Evolutionary conservation across 345 rosid species (phyloP), one percentile per base, ranked within the genome.

Genomic region (Sonneratia caseolaris): DNA sequence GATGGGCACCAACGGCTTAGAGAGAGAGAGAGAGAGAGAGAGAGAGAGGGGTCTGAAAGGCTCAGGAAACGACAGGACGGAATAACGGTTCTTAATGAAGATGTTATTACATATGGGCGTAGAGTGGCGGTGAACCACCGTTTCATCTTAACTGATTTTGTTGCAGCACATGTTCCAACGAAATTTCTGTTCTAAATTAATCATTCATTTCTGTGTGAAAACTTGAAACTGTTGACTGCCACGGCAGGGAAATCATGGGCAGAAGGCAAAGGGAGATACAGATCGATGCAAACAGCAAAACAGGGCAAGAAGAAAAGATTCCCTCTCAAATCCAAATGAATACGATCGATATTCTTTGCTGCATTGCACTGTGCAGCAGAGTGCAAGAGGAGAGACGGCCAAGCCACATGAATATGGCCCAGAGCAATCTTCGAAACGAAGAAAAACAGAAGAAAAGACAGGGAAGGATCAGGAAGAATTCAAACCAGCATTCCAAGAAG

Each of bases 21-120:
- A 1, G 85, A 70, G 66, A 85, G 88, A 61, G 80, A 57, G 27
- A 56, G 73, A 70, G 76, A 64, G 75, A 38, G 43, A 59, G 8
- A 73, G 13, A 13, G 51, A 47, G 13, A 13, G 51, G 43, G 43
- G 43, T 0, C 1, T 40, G 0, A 40, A 8, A 8, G 9, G 43
- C 0, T 14, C 14, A 24, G 3, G 36, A 22, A 9, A 40, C 0
- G 64, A 22, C 36, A 22, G 35, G 64, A 22, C 11, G 64, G 64
- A 36, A 59, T 27, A 24, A 27, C 38, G 66, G 37, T 13, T 61
- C 51, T 47, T 13, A 13, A 47, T 2, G 51, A 8, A 40, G 51
- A 47, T 2, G 51, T 9, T 9, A 9, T 47, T 47, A 53, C 22
- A 16, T 16, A 53, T 16, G 6, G n/a, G 18, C 6, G 4, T 61